Conservation (phyloP, 2,329 filamentous ascomycete genomes). For the Aspergillus fumigatiaffinis region DNA sequence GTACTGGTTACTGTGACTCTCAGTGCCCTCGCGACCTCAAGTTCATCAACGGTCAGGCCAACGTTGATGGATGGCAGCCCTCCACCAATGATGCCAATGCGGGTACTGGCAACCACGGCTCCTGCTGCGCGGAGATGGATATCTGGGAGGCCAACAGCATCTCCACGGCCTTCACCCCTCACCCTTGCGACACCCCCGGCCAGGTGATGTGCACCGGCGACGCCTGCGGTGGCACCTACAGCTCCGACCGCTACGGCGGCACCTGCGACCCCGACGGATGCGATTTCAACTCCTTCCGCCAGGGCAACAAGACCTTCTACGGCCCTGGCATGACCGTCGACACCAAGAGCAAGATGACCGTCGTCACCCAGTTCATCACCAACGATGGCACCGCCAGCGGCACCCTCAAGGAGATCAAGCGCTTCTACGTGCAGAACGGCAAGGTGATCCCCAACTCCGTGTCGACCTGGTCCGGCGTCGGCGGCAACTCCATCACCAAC, state of each 20-base stretch:
- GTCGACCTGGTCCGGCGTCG: conserved; percentile 45
- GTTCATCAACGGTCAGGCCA: conserved; percentile 46
- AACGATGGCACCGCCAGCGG: conserved; percentile 48
- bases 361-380: conserved; percentile 65
- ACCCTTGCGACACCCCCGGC: conserved; percentile 55
- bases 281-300: conserved; percentile 66
- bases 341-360: conserved; percentile 58
- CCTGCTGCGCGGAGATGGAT: conserved; percentile 67
- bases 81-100: conserved; percentile 54
- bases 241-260: conserved; percentile 55
- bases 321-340: conserved; percentile 57
- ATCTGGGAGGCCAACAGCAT: conserved; percentile 68
- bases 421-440: conserved; percentile 63
- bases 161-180: conserved; percentile 62
- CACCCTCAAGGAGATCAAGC: conserved; percentile 57
- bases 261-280: conserved; percentile 67
- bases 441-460: conserved; percentile 55
- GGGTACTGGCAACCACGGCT: conserved; percentile 52
- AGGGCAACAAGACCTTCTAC: conserved; percentile 62
- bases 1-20: conserved; percentile 62
- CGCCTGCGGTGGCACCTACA: conserved; percentile 51
- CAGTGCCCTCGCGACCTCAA: conserved; percentile 54
- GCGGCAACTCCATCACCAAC: conserved; percentile 54
- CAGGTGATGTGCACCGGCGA: conserved; percentile 51
- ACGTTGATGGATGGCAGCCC: conserved; percentile 51